Percentiles rank a stretch among this genome's conserved stretches.
Evolutionary conservation across 768 basidiomycete species (phyloP).

Genomic region (Neoboletus brunneissimus): DNA sequence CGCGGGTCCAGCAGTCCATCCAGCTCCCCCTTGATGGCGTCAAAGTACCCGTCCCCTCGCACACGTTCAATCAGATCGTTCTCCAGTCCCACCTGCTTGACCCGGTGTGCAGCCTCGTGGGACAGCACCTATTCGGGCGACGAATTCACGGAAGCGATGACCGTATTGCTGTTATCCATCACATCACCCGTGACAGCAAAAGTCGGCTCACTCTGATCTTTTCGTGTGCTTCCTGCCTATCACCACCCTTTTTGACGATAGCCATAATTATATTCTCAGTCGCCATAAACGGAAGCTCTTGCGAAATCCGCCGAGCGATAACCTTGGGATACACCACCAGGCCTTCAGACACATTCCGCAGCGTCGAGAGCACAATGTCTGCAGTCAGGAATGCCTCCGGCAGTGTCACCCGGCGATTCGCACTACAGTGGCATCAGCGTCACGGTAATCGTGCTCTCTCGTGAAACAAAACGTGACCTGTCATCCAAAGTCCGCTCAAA

Average conservation of each 20-base stretch:
- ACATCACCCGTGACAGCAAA: conserved; percentile 12
- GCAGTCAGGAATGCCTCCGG: conserved; percentile 97
- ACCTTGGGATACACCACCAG: conserved; percentile 99
- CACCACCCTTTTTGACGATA: conserved; percentile 90
- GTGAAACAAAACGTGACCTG: conserved; percentile 48
- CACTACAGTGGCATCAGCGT: conserved; percentile 45
- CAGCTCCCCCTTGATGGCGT: conserved; percentile 77
- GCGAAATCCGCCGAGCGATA: conserved; percentile 85
- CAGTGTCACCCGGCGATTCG: conserved; percentile 93
- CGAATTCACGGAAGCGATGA: conserved; percentile 1
- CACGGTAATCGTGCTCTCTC: neutral
- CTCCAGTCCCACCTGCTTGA: conserved; percentile 90
- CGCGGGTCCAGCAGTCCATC: conserved; percentile 77
- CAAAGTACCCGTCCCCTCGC: conserved; percentile 79
- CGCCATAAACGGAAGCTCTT: conserved; percentile 99
- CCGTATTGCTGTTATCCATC: conserved; percentile 10
- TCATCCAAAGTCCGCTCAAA: conserved; percentile 98
- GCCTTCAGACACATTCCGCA: conserved; percentile 96
- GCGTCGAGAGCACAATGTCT: conserved; percentile 91
- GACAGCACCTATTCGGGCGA: conserved; percentile 69
- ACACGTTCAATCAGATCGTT: conserved; percentile 95
- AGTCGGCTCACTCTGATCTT: conserved; percentile 71
- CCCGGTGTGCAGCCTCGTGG: conserved; percentile 91
- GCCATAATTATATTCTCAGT: conserved; percentile 99
- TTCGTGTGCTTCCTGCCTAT: conserved; percentile 96